Percentiles rank a stretch among this genome's conserved stretches.
Conservation (phyloP, 495 filamentous ascomycete genomes). For the Tetracladium setigerum region DNA sequence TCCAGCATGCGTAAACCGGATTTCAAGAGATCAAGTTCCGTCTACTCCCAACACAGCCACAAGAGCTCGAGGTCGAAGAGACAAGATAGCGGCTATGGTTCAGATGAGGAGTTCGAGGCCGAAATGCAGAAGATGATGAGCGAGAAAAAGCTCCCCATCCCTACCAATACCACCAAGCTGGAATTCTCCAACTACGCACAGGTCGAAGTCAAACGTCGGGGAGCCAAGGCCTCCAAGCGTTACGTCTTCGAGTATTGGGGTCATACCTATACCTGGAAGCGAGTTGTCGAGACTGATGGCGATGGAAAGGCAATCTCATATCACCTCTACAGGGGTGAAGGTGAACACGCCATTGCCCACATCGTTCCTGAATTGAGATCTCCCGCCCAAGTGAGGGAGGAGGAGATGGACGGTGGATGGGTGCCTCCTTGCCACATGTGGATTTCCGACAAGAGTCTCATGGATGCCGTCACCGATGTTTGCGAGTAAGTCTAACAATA, state of each 20-base stretch:
- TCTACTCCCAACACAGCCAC: constrained; percentile 30
- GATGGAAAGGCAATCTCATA: constrained; percentile 58
- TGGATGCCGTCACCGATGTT: constrained; percentile 65
- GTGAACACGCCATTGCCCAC: constrained; percentile 61
- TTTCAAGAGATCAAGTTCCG: constrained; percentile 39
- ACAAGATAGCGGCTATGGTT: constrained; percentile 55
- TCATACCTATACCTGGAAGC: constrained; percentile 68
- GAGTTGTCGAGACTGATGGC: constrained; percentile 52
- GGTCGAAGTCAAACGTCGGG: constrained; percentile 70
- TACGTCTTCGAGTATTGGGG: constrained; percentile 26
- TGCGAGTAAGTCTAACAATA: constrained; percentile 70
- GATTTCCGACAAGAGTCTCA: constrained; percentile 65
- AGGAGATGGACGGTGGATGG: constrained; percentile 79
- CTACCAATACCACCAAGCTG: constrained; percentile 71
- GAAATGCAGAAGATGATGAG: constrained; percentile 30
- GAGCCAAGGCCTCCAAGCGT: constrained; percentile 46
- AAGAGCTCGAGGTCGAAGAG: constrained; percentile 36
- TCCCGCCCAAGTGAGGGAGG: constrained; percentile 59
- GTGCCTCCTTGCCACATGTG: constrained; percentile 84
- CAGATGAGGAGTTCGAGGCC: constrained; percentile 41
- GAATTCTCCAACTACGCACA: constrained; percentile 98
- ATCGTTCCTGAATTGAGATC: constrained; percentile 77
- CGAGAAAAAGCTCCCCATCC: constrained; percentile 24
- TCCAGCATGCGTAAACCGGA: constrained; percentile 56
- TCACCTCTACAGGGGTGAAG: constrained; percentile 62